Conservation (phyloP, 805 yeast genomes). For the Yarrowia sp. region DNA sequence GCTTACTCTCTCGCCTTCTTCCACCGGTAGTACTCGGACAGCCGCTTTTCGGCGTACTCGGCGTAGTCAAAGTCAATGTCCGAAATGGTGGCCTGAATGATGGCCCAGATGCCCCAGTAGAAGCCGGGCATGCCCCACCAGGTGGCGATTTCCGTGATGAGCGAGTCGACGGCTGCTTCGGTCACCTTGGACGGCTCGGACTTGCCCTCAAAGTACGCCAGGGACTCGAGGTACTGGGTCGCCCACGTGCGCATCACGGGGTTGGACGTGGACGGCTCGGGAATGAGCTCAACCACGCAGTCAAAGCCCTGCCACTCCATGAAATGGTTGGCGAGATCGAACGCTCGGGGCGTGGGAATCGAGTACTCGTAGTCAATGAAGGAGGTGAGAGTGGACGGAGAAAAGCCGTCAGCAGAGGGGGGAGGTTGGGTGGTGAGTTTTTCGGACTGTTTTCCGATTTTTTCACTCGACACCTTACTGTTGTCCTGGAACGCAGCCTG, state of each 20-base stretch:
- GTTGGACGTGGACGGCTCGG: slow-evolving; percentile 57
- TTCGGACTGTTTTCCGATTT: not conserved
- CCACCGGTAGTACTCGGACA: slow-evolving; percentile 77
- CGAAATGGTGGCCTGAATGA: slow-evolving; percentile 72
- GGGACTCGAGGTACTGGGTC: slow-evolving; percentile 58
- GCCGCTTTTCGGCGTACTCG: slow-evolving; percentile 63
- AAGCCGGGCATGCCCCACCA: slow-evolving; percentile 84
- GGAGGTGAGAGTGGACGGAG: slow-evolving; percentile 38
- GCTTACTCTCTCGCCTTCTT: slow-evolving; percentile 45
- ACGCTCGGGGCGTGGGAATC: slow-evolving; percentile 88
- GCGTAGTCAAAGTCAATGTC: slow-evolving; percentile 76
- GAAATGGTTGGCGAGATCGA: slow-evolving; percentile 91
- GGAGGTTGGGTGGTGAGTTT: too few relatives aligned
- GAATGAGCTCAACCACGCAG: slow-evolving; percentile 67
- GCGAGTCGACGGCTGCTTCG: slow-evolving; percentile 51
- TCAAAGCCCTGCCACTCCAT: slow-evolving; percentile 93
- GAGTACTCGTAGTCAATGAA: slow-evolving; percentile 96
- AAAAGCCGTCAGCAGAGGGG: not conserved
- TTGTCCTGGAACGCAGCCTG: slow-evolving; percentile 5
- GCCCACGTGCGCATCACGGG: slow-evolving; percentile 64
- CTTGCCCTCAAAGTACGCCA: slow-evolving; percentile 39
- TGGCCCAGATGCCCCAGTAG: slow-evolving; percentile 87
- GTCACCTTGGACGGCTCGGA: slow-evolving; percentile 28
- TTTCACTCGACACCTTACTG: not conserved
- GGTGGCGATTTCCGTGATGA: slow-evolving; percentile 62